Conservation (phyloP, 176 grass and related monocot genomes). For the Zoysia pacifica region DNA sequence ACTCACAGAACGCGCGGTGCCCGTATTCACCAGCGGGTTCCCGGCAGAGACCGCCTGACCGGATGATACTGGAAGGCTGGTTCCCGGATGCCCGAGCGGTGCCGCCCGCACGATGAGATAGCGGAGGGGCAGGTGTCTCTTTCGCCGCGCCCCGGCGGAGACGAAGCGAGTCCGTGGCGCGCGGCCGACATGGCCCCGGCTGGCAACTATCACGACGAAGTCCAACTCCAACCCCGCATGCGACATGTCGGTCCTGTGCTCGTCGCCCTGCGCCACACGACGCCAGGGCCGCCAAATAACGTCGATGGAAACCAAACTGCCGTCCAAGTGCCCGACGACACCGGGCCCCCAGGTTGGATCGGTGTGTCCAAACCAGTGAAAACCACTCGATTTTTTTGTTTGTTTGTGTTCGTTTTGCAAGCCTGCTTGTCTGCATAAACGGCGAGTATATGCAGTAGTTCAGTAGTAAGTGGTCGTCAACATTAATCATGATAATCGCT, state of each 20-base stretch:
- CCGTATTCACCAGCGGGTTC: neutral
- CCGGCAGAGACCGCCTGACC: too few relatives aligned
- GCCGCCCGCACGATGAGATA: neutral
- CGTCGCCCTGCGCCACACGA: neutral
- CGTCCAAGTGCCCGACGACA: neutral
- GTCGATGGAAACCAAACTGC: constrained; percentile 8
- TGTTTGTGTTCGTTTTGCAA: too few relatives aligned
- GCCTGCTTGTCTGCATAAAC: too few relatives aligned
- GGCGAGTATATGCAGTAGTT: too few relatives aligned
- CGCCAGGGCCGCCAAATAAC: neutral
- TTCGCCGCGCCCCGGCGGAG: constrained; percentile 5
- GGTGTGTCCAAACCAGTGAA: too few relatives aligned
- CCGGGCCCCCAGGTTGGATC: neutral
- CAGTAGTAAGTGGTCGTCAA: neutral
- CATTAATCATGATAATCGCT: neutral
- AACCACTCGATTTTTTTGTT: too few relatives aligned
- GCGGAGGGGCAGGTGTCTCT: neutral
- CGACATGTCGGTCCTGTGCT: neutral
- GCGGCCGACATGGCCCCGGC: constrained; percentile 26
- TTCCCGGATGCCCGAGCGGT: neutral
- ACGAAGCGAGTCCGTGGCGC: neutral
- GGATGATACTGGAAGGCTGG: too few relatives aligned
- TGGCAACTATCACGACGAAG: constrained; percentile 4
- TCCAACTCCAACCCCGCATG: neutral
- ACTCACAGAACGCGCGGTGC: too few relatives aligned